These are phyloP conservation scores for Pseudocercospora musae DNA, from an alignment of 2,329 filamentous ascomycete species.

Conservation along the genomic window DNA sequence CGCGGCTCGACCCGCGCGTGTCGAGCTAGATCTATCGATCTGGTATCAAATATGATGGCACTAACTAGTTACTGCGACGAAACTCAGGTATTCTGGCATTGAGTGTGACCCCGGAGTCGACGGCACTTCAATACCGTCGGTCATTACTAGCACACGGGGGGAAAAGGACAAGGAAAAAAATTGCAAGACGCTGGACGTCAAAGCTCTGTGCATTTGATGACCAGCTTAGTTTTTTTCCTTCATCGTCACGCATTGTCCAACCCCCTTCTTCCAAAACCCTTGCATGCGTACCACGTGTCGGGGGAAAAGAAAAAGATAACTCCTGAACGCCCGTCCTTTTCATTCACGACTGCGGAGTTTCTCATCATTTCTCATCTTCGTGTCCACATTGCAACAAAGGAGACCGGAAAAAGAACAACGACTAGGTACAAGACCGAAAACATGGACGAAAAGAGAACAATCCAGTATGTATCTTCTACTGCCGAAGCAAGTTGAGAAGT, in stretches of 20 bases:
- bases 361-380: slow-evolving; percentile 14
- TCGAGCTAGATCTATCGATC: background rate
- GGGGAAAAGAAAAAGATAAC: slow-evolving; percentile 8
- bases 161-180: slow-evolving; percentile 3
- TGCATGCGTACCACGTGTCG: slow-evolving; percentile 4
- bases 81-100: background rate
- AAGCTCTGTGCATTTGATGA: slow-evolving; percentile 13
- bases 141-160: background rate
- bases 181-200: slow-evolving; percentile 7
- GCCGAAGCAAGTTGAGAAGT: slow-evolving; percentile 10
- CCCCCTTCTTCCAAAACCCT: slow-evolving; percentile 5
- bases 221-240: background rate
- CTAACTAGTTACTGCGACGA: background rate
- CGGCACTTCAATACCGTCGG: background rate
- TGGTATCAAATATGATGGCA: background rate
- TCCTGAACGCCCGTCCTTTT: slow-evolving; percentile 8
- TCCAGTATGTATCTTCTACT: slow-evolving; percentile 12
- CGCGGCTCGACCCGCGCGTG: background rate
- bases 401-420: slow-evolving; percentile 9
- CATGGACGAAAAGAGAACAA: slow-evolving; percentile 12
- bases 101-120: background rate
- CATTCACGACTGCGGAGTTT: slow-evolving; percentile 2
- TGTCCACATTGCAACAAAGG: slow-evolving; percentile 16
- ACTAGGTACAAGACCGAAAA: slow-evolving; percentile 14
- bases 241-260: slow-evolving; percentile 7